Evolutionary conservation across 345 rosid species (phyloP).

Genomic region (Pelargonium nanum): DNA sequence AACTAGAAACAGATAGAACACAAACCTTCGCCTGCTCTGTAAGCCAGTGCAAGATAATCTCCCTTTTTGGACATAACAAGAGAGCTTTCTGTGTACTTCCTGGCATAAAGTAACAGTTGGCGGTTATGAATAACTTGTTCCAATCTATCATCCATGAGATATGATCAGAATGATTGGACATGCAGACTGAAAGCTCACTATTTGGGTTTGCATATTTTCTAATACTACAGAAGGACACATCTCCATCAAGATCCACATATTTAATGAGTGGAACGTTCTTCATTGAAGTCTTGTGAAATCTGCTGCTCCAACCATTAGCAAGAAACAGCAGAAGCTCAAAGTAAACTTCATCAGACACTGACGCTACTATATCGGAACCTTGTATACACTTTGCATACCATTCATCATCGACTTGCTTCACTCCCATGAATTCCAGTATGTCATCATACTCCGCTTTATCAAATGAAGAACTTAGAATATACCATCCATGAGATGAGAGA

Average conservation of each 20-base stretch:
- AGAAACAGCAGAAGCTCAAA: slow-evolving; percentile 38
- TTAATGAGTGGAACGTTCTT: slow-evolving; percentile 37
- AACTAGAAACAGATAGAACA: slow-evolving; percentile 15
- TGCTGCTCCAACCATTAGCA: slow-evolving; percentile 39
- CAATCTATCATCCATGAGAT: slow-evolving; percentile 46
- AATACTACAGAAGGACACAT: slow-evolving; percentile 25
- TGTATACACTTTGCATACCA: slow-evolving; percentile 60
- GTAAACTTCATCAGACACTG: slow-evolving; percentile 42
- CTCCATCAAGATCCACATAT: slow-evolving; percentile 28
- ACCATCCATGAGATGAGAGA: slow-evolving; percentile 52
- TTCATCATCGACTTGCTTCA: slow-evolving; percentile 23
- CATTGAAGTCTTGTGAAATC: slow-evolving; percentile 24
- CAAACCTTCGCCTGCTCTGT: slow-evolving; percentile 3
- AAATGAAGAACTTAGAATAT: slow-evolving; percentile 36
- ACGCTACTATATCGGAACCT: slow-evolving; percentile 37
- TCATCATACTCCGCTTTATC: slow-evolving; percentile 25
- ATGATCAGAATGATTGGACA: background rate
- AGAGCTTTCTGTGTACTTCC: slow-evolving; percentile 26
- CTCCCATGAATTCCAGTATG: slow-evolving; percentile 42
- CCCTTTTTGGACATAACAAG: slow-evolving; percentile 9
- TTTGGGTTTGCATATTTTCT: slow-evolving; percentile 3
- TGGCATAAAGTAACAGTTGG: slow-evolving; percentile 37
- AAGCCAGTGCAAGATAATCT: slow-evolving; percentile 34
- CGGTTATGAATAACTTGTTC: slow-evolving; percentile 36
- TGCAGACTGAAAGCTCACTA: slow-evolving; percentile 11